Conservation (phyloP, 176 grass and related monocot species). For the Thinopyrum elongatum region DNA sequence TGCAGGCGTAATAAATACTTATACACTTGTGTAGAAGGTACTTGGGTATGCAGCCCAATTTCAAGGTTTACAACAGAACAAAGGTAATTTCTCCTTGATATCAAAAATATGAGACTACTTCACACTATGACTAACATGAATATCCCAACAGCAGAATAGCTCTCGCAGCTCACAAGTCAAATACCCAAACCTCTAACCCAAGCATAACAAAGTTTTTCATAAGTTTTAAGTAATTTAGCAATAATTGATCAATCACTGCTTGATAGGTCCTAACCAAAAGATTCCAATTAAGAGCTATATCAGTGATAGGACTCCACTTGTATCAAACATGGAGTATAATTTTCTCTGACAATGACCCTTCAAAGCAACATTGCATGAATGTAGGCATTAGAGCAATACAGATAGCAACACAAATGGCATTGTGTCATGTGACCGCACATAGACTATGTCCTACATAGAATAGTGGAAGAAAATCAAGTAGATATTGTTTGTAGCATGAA, state of each 20-base stretch:
- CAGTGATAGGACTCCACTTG: not conserved
- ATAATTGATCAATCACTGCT: not conserved
- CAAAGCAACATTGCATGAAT: not conserved
- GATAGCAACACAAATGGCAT: not conserved
- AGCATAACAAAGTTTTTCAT: not conserved
- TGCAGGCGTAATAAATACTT: not conserved
- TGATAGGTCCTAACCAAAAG: not conserved
- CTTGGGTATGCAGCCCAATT: not conserved
- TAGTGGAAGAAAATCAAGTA: not conserved
- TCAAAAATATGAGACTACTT: not conserved
- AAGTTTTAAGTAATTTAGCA: conserved; percentile 4
- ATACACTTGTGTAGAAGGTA: not conserved
- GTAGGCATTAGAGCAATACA: not conserved
- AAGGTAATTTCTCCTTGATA: not conserved
- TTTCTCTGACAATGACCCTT: not conserved
- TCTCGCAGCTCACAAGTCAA: not conserved
- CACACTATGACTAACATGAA: not conserved
- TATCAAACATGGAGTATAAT: not conserved
- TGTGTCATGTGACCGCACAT: not conserved
- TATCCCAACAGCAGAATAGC: not conserved
- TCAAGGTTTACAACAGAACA: not conserved
- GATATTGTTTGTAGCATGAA: conserved; percentile 11
- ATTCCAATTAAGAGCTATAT: not conserved
- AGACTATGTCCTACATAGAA: not conserved
- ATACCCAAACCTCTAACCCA: not conserved